Conservation (phyloP, 2,329 filamentous ascomycete genomes). For the Sclerotinia sclerotiorum region DNA sequence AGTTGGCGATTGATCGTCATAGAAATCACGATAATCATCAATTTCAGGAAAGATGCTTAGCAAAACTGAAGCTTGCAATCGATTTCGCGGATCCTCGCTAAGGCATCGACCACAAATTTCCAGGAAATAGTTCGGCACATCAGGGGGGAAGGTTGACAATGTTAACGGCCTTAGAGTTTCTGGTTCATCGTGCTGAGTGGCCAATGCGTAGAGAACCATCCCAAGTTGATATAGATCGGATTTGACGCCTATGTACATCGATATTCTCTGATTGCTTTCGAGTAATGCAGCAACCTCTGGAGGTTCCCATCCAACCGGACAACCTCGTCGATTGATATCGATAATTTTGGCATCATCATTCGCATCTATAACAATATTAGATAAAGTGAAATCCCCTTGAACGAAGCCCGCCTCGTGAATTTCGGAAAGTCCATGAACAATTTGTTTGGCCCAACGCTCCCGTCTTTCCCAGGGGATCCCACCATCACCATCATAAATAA, state of each 20-base stretch:
- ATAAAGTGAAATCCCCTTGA: conserved; percentile 94
- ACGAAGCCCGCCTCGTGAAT: conserved; percentile 97
- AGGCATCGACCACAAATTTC: conserved; percentile 71
- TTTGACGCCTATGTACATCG: conserved; percentile 98
- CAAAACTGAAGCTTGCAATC: conserved; percentile 72
- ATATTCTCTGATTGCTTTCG: conserved; percentile 83
- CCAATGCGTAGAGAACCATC: conserved; percentile 92
- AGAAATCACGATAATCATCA: conserved; percentile 28
- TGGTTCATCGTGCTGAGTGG: conserved; percentile 84
- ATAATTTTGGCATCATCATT: conserved; percentile 91
- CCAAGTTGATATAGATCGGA: conserved; percentile 94
- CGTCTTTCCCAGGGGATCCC: conserved; percentile 66
- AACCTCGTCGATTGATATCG: conserved; percentile 96
- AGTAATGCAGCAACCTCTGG: conserved; percentile 86
- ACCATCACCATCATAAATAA: conserved; percentile 76
- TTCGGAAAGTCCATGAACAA: conserved; percentile 83
- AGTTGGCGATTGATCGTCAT: conserved; percentile 25
- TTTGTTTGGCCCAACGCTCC: conserved; percentile 87
- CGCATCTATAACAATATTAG: conserved; percentile 91
- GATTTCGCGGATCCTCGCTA: conserved; percentile 67
- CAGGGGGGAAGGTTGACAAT: conserved; percentile 52
- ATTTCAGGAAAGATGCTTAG: conserved; percentile 65
- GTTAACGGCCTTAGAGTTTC: conserved; percentile 74
- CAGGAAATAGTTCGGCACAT: conserved; percentile 81
- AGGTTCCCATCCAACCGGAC: conserved; percentile 95